Conservation (phyloP, 495 filamentous ascomycete species). For the Tuber microsphaerosporum region DNA sequence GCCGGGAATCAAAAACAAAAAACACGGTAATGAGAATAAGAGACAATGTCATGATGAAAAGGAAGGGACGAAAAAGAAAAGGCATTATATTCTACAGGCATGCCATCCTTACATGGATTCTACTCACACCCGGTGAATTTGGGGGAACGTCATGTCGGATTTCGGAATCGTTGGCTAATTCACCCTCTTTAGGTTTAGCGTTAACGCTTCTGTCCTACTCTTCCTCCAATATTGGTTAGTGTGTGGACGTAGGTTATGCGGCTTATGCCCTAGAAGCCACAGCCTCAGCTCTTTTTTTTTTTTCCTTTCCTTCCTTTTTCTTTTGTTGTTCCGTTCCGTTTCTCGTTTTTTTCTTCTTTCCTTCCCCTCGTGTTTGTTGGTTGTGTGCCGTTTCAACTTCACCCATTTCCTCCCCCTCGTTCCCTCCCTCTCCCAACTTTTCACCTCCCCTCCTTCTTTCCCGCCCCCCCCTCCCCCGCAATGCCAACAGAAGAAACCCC, state of each 20-base stretch:
- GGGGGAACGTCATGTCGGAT: not conserved
- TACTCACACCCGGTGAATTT: not conserved
- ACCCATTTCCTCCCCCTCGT: not conserved
- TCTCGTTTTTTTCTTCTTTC: not conserved
- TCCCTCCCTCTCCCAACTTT: not conserved
- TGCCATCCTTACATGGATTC: not conserved
- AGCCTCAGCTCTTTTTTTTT: slow-evolving; percentile 29
- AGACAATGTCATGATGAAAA: not conserved
- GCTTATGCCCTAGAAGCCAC: slow-evolving; percentile 18
- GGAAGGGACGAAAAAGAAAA: not conserved
- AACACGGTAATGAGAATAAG: not conserved
- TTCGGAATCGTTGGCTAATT: not conserved
- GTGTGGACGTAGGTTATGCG: not conserved
- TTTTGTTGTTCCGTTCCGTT: not conserved
- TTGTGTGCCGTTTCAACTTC: slow-evolving; percentile 22
- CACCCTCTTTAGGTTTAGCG: not conserved
- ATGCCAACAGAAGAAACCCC: slow-evolving; percentile 35
- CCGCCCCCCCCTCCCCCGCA: slow-evolving; percentile 29
- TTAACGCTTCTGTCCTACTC: not conserved
- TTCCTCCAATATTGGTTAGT: not conserved
- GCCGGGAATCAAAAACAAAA: not conserved
- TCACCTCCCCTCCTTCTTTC: not conserved
- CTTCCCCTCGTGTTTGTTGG: slow-evolving; percentile 23
- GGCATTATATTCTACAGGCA: not conserved
- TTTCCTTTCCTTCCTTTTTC: slow-evolving; percentile 15